Evolutionary conservation across 2,329 filamentous ascomycete species (phyloP).

Genomic region (Stagonosporopsis vannaccii): DNA sequence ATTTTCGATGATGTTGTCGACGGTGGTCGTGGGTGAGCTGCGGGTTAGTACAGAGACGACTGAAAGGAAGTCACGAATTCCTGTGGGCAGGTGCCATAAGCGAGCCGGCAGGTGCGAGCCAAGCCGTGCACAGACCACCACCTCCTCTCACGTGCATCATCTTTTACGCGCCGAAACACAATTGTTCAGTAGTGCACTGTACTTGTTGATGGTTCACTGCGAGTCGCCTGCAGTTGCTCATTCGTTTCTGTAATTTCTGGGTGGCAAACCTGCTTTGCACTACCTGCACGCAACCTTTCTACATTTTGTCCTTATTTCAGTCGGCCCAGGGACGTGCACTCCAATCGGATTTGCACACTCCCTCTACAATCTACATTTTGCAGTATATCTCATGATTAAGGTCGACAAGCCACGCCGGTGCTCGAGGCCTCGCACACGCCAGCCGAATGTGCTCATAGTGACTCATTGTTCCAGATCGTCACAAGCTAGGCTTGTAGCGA

Average conservation of each 20-base stretch:
- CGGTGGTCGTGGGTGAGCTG: constrained; percentile 46
- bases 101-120: constrained; percentile 12
- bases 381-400: neutral
- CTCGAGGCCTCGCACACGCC: neutral
- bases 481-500: constrained; percentile 13
- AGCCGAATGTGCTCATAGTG: constrained; percentile 18
- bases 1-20: constrained; percentile 53
- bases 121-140: constrained; percentile 9
- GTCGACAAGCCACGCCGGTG: neutral
- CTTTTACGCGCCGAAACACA: constrained; percentile 13
- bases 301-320: neutral
- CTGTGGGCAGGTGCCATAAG: constrained; percentile 20
- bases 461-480: constrained; percentile 21
- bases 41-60: constrained; percentile 18
- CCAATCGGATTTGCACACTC: neutral
- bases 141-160: constrained; percentile 15
- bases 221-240: neutral
- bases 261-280: neutral
- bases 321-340: neutral
- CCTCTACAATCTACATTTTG: neutral
- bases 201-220: neutral
- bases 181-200: neutral
- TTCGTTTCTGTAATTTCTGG: neutral
- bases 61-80: constrained; percentile 16
- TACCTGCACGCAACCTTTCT: neutral